Evolutionary conservation across 2,329 filamentous ascomycete genomes (phyloP).

Genomic region (Epichloe scottii): DNA sequence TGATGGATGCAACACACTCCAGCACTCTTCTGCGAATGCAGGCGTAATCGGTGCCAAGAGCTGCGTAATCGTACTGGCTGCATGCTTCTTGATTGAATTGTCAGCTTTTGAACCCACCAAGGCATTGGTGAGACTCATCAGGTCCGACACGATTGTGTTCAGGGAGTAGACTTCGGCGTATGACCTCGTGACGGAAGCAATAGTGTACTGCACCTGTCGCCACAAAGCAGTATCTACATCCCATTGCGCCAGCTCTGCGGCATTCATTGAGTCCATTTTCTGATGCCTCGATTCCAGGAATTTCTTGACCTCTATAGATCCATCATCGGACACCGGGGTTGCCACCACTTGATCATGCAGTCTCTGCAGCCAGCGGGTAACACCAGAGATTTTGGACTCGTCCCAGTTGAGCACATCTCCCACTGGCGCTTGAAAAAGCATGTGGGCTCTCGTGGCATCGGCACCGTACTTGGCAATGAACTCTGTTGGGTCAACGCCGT

Average conservation of each 20-base stretch:
- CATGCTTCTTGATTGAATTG: conserved; percentile 32
- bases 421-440: conserved; percentile 80
- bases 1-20: conserved; percentile 42
- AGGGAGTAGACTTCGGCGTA: conserved; percentile 62
- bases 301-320: conserved; percentile 13
- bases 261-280: conserved; percentile 18
- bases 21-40: conserved; percentile 71
- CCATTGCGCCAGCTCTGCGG: conserved; percentile 24
- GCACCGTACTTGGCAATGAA: conserved; percentile 67
- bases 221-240: conserved; percentile 42
- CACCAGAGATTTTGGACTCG: conserved; percentile 65
- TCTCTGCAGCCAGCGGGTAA: conserved; percentile 67
- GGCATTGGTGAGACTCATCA: conserved; percentile 69
- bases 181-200: conserved; percentile 53
- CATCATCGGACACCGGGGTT: conserved; percentile 10
- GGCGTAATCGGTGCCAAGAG: conserved; percentile 72
- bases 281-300: conserved; percentile 25
- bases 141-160: conserved; percentile 72
- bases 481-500: conserved; percentile 69
- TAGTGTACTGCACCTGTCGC: conserved; percentile 54
- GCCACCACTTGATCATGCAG: conserved; percentile 44
- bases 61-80: conserved; percentile 46
- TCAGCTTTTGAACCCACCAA: conserved; percentile 36
- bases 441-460: conserved; percentile 73
- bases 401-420: conserved; percentile 82